These are phyloP conservation scores for Trichoderma hamatum DNA, from an alignment of 2,329 filamentous ascomycete species.

Conservation along the genomic window DNA sequence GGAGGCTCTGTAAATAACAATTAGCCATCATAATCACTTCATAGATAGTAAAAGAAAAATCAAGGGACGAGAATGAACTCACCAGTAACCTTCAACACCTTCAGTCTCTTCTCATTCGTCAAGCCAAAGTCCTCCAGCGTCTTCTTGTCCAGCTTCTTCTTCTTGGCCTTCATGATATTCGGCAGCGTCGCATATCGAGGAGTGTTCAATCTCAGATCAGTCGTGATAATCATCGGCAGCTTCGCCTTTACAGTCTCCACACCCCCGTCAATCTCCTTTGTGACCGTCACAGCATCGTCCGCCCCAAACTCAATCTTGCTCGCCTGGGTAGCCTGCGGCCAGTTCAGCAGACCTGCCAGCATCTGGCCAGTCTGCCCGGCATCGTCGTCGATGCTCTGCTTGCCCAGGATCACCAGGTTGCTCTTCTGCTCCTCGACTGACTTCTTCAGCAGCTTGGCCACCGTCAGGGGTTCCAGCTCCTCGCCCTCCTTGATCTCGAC, in stretches of 20 bases:
- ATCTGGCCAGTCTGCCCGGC: conserved; percentile 96
- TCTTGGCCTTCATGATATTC: conserved; percentile 99
- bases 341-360: conserved; percentile 88
- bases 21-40: neutral
- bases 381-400: conserved; percentile 98
- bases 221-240: conserved; percentile 92
- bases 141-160: conserved; percentile 97
- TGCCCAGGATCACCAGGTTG: conserved; percentile 92
- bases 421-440: conserved; percentile 82
- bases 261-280: conserved; percentile 92
- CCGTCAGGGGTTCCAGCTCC: conserved; percentile 83
- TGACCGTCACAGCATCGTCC: conserved; percentile 73
- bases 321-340: conserved; percentile 94
- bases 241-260: conserved; percentile 85
- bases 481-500: conserved; percentile 77
- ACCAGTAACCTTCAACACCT: conserved; percentile 87
- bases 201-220: conserved; percentile 91
- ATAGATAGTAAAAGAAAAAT: neutral
- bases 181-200: conserved; percentile 92
- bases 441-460: conserved; percentile 84
- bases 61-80: conserved; percentile 40
- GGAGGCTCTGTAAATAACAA: conserved; percentile 68
- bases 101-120: conserved; percentile 74
- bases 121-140: conserved; percentile 80
- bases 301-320: conserved; percentile 77